Base-by-base conservation (phyloP, 2,329 filamentous ascomycete species). In the Bipolaris gigantea region DNA sequence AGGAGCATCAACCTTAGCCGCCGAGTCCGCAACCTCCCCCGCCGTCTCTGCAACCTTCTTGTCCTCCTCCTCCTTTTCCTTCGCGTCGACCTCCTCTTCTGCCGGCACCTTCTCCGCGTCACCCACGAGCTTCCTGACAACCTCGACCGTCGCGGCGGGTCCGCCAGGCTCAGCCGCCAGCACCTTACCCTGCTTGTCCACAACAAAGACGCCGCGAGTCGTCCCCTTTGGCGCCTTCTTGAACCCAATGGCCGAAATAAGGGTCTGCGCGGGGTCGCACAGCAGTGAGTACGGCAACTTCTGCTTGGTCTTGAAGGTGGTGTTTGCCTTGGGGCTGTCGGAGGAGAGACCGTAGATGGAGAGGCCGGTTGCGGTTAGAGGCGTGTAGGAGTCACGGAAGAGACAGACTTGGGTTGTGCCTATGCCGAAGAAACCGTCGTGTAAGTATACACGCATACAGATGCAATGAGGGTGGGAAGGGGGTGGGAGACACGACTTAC, bases 391-490 rank as follows among this genome's bases (percentile, higher is more conserved):
- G 81, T 97, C 92, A 70, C 94, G 89, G 83, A 99, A 97, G 64
- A 93, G 81, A 77, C 92, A 97, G 59, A 83, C 94, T 82, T 99
- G 94, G 55, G 83, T 94, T 52, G 92, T 97, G 82, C 93, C 92
- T 96, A 43, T 25, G 21, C 21, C 13, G 23, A 40, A 19, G 35
- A 25, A 16, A 11, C 27, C 1, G 10, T 30, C 21, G n/a, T 38
- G 52, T 70, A 21, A 70, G 62, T 47, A 25, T 9, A 30, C 4
- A 30, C 35, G 8, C 19, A 15, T 21, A 21, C 16, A 40, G 21
- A 45, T 19, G 19, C 51, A 39, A 49, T 23, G n/a, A 7, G 13
- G 5, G 23, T n/a, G 19, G 38, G 35, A 3, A 16, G 40, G 35
- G 5, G 40, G 35, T 10, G 18, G 40, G 35, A 7, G 42, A 44